phyloP scores from a whole-genome alignment of 208 protist species.

The Naegleria gruberi region DNA sequence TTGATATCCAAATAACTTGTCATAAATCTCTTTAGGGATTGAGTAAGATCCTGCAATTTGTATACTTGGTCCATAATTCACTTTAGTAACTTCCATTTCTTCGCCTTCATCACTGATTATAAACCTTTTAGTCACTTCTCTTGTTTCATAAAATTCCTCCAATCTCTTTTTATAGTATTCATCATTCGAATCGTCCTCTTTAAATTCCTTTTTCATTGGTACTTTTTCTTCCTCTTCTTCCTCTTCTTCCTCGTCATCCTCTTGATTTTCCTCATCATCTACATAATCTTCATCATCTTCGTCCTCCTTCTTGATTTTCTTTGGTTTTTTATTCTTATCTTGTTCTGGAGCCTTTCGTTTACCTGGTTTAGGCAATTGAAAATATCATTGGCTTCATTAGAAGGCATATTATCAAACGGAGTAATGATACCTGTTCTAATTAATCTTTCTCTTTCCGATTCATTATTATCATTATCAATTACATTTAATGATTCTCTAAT shows the following conservation, averaged over 20 bases:
- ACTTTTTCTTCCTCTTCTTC: constrained; percentile 1
- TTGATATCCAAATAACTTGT: constrained; percentile 82
- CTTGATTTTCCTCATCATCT: neutral
- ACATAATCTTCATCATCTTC: constrained; percentile 6
- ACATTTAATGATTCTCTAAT: neutral
- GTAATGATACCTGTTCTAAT: neutral
- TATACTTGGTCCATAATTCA: neutral
- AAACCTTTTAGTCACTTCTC: neutral
- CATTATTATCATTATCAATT: neutral
- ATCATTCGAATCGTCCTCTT: neutral
- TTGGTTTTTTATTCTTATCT: neutral
- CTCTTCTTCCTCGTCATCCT: neutral
- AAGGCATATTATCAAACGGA: neutral
- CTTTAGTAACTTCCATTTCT: neutral
- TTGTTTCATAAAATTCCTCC: neutral
- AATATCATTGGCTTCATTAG: neutral
- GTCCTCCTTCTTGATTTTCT: neutral
- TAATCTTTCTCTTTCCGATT: neutral
- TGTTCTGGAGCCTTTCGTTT: neutral
- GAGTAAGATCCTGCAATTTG: neutral
- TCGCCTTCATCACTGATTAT: neutral
- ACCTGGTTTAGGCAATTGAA: neutral
- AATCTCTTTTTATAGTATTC: neutral
- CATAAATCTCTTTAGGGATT: constrained; percentile 46
- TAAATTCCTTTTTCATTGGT: neutral